Base-by-base conservation (phyloP, 164 flowering plant genomes). In the Chimonanthus praecox region DNA sequence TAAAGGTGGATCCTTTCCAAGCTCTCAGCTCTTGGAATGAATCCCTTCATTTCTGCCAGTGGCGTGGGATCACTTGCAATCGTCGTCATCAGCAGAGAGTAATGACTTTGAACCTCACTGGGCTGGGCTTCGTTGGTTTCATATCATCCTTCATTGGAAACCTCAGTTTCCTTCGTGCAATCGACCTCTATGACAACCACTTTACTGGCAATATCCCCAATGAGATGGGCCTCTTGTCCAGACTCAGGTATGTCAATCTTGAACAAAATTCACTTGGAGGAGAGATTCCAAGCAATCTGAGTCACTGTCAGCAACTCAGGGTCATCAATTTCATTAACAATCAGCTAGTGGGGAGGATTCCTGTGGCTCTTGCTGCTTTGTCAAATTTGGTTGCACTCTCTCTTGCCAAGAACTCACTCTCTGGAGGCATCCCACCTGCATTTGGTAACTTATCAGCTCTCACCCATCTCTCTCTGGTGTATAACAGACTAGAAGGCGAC, bases 21-120 rank as follows among this genome's bases (percentile, higher is more conserved):
- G n/a, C 62, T 3, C 20, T 74, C 8, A 21, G 7, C 71, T 69
- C 77, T 18, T 74, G 77, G 77, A 74, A 75, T 16, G 47, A 66
- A 54, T 44, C 78, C 16, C 46, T 71, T 45, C 74, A 71, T 48
- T 71, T 71, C 45, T 75, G 74, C 72, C 65, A 46, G 48, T 75
- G 78, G 78, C 33, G 7, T 3, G 78, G 78, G 7, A 16, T 75
- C 44, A 16, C 64, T 6, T 75, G 78, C 47, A 16, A 47, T 48
- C 70, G n/a, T n/a, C n/a, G 65, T 10, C 74, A 75, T 71, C 58
- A 18, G 33, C 68, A 49, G 47, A 71, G 74, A 44, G 78, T 70
- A 3, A 46, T 58, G 3, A 9, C 8, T 21, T 11, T 75, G 66
- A 20, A 65, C 45, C 70, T 75, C 10, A 46, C n/a, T 2, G 44